Percentiles rank a stretch among this genome's conserved stretches.
Evolutionary conservation across 345 rosid genomes (phyloP).

Genomic region (Camelina laxa): DNA sequence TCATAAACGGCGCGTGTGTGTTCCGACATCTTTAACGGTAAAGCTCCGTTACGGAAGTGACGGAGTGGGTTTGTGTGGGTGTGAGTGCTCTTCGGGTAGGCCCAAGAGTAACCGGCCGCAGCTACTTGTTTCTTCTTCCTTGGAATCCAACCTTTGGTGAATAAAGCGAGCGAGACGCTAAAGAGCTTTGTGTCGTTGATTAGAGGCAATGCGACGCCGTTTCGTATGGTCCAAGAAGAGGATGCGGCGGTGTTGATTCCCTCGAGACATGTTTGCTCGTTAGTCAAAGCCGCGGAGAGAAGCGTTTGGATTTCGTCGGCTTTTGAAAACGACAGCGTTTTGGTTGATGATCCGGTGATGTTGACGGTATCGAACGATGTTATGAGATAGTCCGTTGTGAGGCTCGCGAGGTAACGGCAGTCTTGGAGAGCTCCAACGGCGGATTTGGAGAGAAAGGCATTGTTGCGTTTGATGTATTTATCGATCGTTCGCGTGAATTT

Average conservation of each 20-base stretch:
- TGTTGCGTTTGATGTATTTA: constrained; percentile 53
- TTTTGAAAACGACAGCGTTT: constrained; percentile 44
- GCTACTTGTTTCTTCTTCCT: constrained; percentile 26
- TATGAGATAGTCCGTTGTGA: constrained; percentile 63
- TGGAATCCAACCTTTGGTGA: constrained; percentile 80
- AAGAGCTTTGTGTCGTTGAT: constrained; percentile 75
- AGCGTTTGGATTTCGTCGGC: constrained; percentile 78
- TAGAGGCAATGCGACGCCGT: constrained; percentile 59
- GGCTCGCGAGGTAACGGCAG: constrained; percentile 58
- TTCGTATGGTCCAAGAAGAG: constrained; percentile 55
- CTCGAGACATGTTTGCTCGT: constrained; percentile 76
- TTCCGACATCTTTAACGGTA: constrained; percentile 64
- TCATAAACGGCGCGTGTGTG: constrained; percentile 57
- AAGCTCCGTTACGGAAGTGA: constrained; percentile 54
- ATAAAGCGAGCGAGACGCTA: constrained; percentile 74
- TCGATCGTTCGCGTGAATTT: constrained; percentile 59
- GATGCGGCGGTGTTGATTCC: constrained; percentile 60
- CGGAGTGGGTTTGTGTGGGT: constrained; percentile 41
- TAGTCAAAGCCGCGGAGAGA: constrained; percentile 78
- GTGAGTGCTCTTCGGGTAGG: constrained; percentile 30
- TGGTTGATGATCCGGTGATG: constrained; percentile 40
- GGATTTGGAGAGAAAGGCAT: constrained; percentile 45
- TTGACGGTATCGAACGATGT: constrained; percentile 55
- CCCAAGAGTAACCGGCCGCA: constrained; percentile 25
- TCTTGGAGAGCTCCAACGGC: constrained; percentile 77